Percentiles rank a stretch among this genome's conserved stretches.
phyloP scores from a whole-genome alignment of 129 eudicot species.

The Arctium minus region DNA sequence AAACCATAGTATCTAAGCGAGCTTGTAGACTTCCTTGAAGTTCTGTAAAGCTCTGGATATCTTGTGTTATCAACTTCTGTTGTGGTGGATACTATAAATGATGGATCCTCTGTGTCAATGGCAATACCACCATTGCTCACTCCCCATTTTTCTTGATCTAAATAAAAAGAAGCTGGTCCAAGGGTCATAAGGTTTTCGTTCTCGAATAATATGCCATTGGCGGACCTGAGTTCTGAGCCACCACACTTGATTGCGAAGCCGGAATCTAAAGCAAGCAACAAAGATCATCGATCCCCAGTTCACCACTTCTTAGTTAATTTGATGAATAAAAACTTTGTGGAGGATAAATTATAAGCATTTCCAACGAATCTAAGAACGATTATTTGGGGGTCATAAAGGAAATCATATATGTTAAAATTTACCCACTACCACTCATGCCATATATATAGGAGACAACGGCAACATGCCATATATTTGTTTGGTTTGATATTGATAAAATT shows the following conservation, averaged over 20 bases:
- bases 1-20: slow-evolving; percentile 61
- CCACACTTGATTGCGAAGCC: slow-evolving; percentile 56
- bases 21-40: slow-evolving; percentile 47
- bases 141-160: slow-evolving; percentile 37
- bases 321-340: not conserved
- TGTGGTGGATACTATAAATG: slow-evolving; percentile 33
- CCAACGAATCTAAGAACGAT: not conserved
- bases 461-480: not conserved
- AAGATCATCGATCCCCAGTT: slow-evolving; percentile 7
- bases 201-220: slow-evolving; percentile 33
- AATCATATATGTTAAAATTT: not conserved
- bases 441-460: not conserved
- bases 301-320: slow-evolving; percentile 14
- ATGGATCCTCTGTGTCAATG: slow-evolving; percentile 28
- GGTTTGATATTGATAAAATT: not conserved
- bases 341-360: not conserved
- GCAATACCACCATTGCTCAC: slow-evolving; percentile 46
- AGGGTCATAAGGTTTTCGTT: slow-evolving; percentile 38
- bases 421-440: not conserved
- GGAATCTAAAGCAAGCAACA: slow-evolving; percentile 29
- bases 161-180: slow-evolving; percentile 45
- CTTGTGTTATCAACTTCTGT: slow-evolving; percentile 25
- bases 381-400: not conserved
- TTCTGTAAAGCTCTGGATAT: slow-evolving; percentile 42
- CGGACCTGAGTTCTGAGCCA: slow-evolving; percentile 39